Evolutionary conservation across 305 asterid genomes (phyloP), one percentile per base, ranked within the genome.

Genomic region (Fraxinus baroniana): DNA sequence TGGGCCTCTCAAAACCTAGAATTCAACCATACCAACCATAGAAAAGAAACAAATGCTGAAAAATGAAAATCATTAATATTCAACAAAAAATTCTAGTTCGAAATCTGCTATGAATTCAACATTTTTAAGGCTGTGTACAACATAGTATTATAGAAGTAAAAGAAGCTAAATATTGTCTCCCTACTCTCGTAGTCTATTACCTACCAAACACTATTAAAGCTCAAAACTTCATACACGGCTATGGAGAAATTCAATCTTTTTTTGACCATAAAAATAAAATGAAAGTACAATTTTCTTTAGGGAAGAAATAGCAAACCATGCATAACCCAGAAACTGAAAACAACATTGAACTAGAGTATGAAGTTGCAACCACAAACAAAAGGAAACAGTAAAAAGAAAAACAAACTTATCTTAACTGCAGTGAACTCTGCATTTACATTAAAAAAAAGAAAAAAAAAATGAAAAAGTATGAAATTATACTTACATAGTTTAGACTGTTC

Each of bases 401-500:
- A 57, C 2, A 57, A 55, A 7, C 3, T 8, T 35, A 28, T 37
- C 74, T 60, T 35, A 73, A 79, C 80, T 80, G 73, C 46, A 76
- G 78, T 24, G 35, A 9, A 77, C 78, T 60, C 60, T 46, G 15
- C 24, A 80, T 24, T 64, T 26, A 13, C 41, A 66, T n/a, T 74
- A 62, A 73, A 12, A 80, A 55, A 62, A 20, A 32, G 0, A 35
- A 5, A 8, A 9, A 75, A 22, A 44, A 36, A 22, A 22, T 10
- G 73, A 66, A 26, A 66, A 10, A n/a, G 17, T 30, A 66, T 49
- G 68, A 55, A 83, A 78, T 37, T 78, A 41, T 22, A 83, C 89
- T n/a, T 78, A 81, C 89, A 85, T 81, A 17, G 80, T 82, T 33
- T 35, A 62, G 82, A 32, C 81, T 71, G 78, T 82, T 80, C 78